Conservation (phyloP, 495 filamentous ascomycete species). For the Penicillium lividum region DNA sequence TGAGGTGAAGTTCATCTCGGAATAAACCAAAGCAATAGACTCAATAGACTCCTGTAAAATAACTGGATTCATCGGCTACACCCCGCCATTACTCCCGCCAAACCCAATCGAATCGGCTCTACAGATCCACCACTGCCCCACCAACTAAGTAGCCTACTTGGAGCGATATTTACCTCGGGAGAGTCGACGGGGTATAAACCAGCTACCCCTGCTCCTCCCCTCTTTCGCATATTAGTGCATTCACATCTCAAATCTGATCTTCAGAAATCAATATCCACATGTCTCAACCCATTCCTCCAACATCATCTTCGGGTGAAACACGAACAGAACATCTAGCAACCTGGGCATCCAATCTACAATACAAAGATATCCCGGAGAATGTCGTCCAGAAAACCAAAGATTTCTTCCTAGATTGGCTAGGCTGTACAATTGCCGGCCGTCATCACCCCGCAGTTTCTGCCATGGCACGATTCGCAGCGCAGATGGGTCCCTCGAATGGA, state of each 20-base stretch:
- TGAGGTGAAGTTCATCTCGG: neutral
- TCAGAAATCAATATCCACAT: constrained; percentile 1
- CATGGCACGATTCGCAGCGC: constrained; percentile 27
- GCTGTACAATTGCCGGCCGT: constrained; percentile 39
- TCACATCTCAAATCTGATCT: neutral
- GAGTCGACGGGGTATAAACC: constrained; percentile 1
- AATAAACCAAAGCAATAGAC: neutral
- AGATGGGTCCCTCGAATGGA: constrained; percentile 36
- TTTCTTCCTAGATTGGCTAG: constrained; percentile 36
- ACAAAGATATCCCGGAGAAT: constrained; percentile 29
- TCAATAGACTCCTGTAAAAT: neutral
- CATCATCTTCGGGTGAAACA: constrained; percentile 5
- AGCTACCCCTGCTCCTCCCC: constrained; percentile 5
- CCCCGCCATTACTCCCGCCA: constrained; percentile 8
- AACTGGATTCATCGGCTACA: constrained; percentile 1
- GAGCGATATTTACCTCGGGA: constrained; percentile 19
- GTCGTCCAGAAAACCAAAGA: constrained; percentile 39
- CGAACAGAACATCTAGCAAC: constrained; percentile 28
- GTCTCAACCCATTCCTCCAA: constrained; percentile 4
- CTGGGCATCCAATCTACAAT: constrained; percentile 30
- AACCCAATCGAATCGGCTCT: constrained; percentile 15
- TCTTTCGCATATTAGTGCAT: neutral
- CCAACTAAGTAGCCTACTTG: constrained; percentile 23
- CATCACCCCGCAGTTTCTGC: constrained; percentile 34
- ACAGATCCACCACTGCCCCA: constrained; percentile 7